Conservation (phyloP, 306 rosid genomes). For the Lotus japonicus region DNA sequence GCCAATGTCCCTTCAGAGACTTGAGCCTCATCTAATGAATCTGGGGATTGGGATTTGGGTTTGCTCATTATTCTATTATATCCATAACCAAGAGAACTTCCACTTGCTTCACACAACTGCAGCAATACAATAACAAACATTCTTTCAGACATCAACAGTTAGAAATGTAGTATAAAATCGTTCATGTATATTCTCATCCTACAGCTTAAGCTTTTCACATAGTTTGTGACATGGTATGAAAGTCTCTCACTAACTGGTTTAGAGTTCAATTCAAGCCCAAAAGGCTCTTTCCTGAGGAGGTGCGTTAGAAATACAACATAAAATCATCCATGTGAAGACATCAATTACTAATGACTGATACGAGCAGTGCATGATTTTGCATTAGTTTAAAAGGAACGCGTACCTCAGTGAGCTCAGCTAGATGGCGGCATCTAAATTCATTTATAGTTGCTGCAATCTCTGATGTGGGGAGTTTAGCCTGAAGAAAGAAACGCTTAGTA, state of each 20-base stretch:
- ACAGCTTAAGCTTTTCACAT: too few species aligned
- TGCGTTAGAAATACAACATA: too few species aligned
- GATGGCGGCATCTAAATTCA: constrained; percentile 89
- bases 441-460: constrained; percentile 94
- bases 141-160: constrained; percentile 19
- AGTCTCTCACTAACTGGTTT: too few species aligned
- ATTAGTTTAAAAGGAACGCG: not conserved
- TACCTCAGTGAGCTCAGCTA: constrained; percentile 96
- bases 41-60: constrained; percentile 62
- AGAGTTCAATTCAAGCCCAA: too few species aligned
- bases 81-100: constrained; percentile 97
- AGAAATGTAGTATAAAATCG: not conserved
- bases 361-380: not conserved
- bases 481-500: constrained; percentile 22
- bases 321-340: too few species aligned
- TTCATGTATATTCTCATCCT: too few species aligned
- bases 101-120: constrained; percentile 85
- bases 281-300: too few species aligned
- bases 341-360: not conserved
- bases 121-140: constrained; percentile 24
- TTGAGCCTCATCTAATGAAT: constrained; percentile 67
- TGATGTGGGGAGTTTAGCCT: constrained; percentile 91
- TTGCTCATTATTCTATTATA: constrained; percentile 52
- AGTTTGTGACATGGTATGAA: too few species aligned
- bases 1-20: constrained; percentile 78